Evolutionary conservation across 495 filamentous ascomycete species (phyloP).

Genomic region (Penicillium manginii): DNA sequence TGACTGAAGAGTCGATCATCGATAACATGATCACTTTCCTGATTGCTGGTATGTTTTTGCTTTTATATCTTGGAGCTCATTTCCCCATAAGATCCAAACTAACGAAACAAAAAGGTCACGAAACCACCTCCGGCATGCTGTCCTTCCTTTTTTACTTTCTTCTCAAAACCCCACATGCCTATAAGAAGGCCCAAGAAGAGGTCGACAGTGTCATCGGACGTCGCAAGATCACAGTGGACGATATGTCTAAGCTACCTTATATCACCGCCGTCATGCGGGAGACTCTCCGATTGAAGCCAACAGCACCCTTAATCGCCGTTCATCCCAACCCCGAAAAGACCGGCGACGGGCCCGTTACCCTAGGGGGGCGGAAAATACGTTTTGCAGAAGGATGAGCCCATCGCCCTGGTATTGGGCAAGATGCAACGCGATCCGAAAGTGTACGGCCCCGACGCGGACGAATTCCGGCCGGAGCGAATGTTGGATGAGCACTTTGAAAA

Average conservation of each 20-base stretch:
- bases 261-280: slow-evolving; percentile 70
- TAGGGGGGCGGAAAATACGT: slow-evolving; percentile 63
- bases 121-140: slow-evolving; percentile 68
- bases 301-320: slow-evolving; percentile 55
- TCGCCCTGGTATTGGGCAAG: slow-evolving; percentile 59
- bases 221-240: slow-evolving; percentile 64
- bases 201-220: slow-evolving; percentile 68
- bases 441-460: slow-evolving; percentile 61
- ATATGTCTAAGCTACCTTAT: slow-evolving; percentile 68
- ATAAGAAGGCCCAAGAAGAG: slow-evolving; percentile 66
- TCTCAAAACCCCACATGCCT: slow-evolving; percentile 61
- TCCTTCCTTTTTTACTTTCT: slow-evolving; percentile 62
- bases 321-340: slow-evolving; percentile 46
- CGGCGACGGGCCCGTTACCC: slow-evolving; percentile 55
- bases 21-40: slow-evolving; percentile 76
- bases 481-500: slow-evolving; percentile 62
- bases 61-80: background rate
- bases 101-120: slow-evolving; percentile 55
- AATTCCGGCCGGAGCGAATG: slow-evolving; percentile 71
- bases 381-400: slow-evolving; percentile 55
- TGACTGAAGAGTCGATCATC: slow-evolving; percentile 63
- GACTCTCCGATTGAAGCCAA: slow-evolving; percentile 66
- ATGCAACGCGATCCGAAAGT: slow-evolving; percentile 71
- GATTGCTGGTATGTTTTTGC: slow-evolving; percentile 48
- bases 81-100: slow-evolving; percentile 8